Base-by-base conservation (phyloP, 768 basidiomycete species). In the Mycena epipterygia region DNA sequence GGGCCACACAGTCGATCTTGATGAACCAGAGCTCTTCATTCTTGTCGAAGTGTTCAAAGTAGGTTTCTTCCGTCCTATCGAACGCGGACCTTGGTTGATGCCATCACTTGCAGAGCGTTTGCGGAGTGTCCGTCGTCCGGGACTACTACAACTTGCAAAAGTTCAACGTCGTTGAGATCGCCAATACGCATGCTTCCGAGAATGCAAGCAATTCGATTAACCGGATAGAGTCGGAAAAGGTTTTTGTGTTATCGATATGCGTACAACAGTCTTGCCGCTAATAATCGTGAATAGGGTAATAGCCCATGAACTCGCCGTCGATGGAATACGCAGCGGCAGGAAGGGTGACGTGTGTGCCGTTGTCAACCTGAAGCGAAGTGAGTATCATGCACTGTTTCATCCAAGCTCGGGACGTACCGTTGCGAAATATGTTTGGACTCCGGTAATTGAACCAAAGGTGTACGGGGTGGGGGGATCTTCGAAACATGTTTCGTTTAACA, bases 11-110 rank as follows among this genome's bases (percentile, higher is more conserved):
- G 95, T 95, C 17, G 87, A 93, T 64, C 82, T 95, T 25, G 85
- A 88, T 33, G 80, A 90, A 71, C 91, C 94, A 0, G 87, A 92
- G 48, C 80, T 93, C 3, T 94, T 93, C 69, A 87, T 95, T 52
- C 85, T 95, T 9, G 89, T 95, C 8, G 93, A 95, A 75, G 85
- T 95, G 6, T 95, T 95, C 85, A 95, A 95, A 88, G 94, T 92
- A 61, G 48, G 82, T 78, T 14, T 21, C 25, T 13, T n/a, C 21
- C 11, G 16, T 21, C 52, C 53, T 46, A 25, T n/a, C 63, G n/a
- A n/a, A 19, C 57, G 27, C 57, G 27, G 60, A 56, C 44, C 51
- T 48, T 37, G 41, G 21, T 51, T 57, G 64, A 30, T 37, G 6
- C 42, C 27, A 30, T 32, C 48, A 52, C 23, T 65, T 65, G n/a